phyloP scores from a whole-genome alignment of 2,329 filamentous ascomycete species.

The Parafenestella ontariensis region DNA sequence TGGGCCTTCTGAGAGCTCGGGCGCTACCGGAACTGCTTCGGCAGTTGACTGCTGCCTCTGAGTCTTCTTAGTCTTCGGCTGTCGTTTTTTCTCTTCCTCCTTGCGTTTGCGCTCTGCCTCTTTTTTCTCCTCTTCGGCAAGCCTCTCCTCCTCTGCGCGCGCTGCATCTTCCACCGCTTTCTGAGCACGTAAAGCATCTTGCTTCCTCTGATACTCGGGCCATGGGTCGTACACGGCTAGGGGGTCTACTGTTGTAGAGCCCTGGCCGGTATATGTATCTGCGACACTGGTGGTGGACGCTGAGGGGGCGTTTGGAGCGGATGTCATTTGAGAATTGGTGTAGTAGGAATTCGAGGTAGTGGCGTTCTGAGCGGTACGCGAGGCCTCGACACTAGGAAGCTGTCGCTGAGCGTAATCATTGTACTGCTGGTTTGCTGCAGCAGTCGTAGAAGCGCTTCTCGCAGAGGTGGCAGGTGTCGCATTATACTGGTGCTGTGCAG shows the following conservation, averaged over 20 bases:
- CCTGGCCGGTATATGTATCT: constrained; percentile 29
- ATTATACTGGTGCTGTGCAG: constrained; percentile 35
- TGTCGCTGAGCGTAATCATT: constrained; percentile 29
- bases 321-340: constrained; percentile 14
- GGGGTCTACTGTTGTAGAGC: constrained; percentile 59
- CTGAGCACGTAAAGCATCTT: constrained; percentile 40
- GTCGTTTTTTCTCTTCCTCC: constrained; percentile 29
- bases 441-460: constrained; percentile 14
- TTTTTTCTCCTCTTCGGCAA: constrained; percentile 30
- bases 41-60: constrained; percentile 30
- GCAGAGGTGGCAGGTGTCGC: constrained; percentile 12
- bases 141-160: constrained; percentile 45
- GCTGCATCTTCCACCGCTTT: too few species aligned
- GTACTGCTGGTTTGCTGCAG: constrained; percentile 27
- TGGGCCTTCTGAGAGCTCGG: neutral
- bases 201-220: constrained; percentile 56
- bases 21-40: constrained; percentile 7
- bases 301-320: constrained; percentile 21
- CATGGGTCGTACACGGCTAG: constrained; percentile 62
- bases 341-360: constrained; percentile 31
- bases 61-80: constrained; percentile 30
- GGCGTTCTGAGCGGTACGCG: constrained; percentile 18
- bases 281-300: constrained; percentile 21
- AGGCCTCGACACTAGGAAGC: constrained; percentile 27
- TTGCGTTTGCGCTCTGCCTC: constrained; percentile 31